Base-by-base conservation (phyloP, 805 yeast genomes). In the Pichia ethanolica region DNA sequence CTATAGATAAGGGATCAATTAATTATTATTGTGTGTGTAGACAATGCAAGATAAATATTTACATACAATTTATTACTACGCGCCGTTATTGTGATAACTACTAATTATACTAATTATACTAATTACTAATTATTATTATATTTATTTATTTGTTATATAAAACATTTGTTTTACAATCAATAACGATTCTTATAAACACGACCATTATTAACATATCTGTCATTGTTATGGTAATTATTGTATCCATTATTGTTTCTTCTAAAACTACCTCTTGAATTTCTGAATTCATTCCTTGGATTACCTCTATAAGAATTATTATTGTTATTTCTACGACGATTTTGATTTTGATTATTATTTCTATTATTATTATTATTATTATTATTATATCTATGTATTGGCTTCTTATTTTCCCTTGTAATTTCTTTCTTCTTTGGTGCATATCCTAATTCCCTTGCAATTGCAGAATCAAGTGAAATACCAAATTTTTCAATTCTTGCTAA, bases 401-500 rank as follows among this genome's bases (percentile, higher is more conserved):
- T 45, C 39, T 45, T 27, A 27, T 26, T 2, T 6, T 7, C 27
- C 34, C 12, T 35, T 14, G 3, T 35, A 12, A n/a, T 13, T 5
- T 37, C 32, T 30, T 30, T 11, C 39, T 32, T 32, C 30, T 30
- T 34, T 5, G 49, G 44, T 26, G 54, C 78, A 40, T 79, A 60
- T 0, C 89, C 89, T 43, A 85, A 71, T 59, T 84, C 89, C 54
- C 69, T 71, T 36, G 89, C 89, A 56, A 85, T 66, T 9, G 82
- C 76, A 39, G 86, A 80, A 50, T 81, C 81, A 35, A 73, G 63
- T 53, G 82, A 84, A 45, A 88, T 78, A 32, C 97, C 98, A 62
- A 89, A 90, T 70, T 87, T 89, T 63, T 83, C 83, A 54, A 89
- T 79, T 62, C 96, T 79, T 36, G 73, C 73, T 58, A 89, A 70